Conservation (phyloP, 2,329 filamentous ascomycete species). For the Calonectria honghensis region DNA sequence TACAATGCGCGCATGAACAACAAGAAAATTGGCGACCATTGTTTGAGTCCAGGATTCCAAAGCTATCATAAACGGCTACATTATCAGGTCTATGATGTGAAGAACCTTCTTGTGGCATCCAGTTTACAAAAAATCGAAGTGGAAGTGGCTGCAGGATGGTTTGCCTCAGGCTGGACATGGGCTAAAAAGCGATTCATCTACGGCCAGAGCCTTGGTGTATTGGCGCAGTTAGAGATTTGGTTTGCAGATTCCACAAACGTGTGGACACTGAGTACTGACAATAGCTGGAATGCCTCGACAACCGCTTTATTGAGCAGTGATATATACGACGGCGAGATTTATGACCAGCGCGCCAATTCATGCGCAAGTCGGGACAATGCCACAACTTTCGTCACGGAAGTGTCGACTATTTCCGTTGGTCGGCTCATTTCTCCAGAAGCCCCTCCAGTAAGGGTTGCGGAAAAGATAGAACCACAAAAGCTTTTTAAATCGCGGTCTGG, state of each 20-base stretch:
- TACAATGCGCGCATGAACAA: not conserved
- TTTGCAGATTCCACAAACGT: not conserved
- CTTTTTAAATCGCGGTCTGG: not conserved
- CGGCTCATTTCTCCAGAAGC: not conserved
- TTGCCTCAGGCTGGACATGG: not conserved
- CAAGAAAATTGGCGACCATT: not conserved
- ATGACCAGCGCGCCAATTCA: not conserved
- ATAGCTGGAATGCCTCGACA: not conserved
- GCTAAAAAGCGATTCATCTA: conserved; percentile 6
- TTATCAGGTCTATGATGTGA: not conserved
- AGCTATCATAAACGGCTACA: not conserved
- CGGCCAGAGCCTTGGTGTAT: not conserved
- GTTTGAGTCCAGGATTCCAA: not conserved
- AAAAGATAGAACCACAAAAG: not conserved
- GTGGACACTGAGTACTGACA: not conserved
- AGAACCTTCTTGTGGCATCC: not conserved
- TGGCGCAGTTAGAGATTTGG: not conserved
- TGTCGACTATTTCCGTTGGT: not conserved
- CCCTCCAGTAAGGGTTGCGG: not conserved
- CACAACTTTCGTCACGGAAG: not conserved
- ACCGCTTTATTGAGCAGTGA: not conserved
- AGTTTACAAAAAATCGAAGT: not conserved
- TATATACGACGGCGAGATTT: not conserved
- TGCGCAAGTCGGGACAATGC: not conserved
- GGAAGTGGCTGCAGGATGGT: not conserved